phyloP scores from a whole-genome alignment of 2,329 filamentous ascomycete species.

The Trichoderma brevicompactum region DNA sequence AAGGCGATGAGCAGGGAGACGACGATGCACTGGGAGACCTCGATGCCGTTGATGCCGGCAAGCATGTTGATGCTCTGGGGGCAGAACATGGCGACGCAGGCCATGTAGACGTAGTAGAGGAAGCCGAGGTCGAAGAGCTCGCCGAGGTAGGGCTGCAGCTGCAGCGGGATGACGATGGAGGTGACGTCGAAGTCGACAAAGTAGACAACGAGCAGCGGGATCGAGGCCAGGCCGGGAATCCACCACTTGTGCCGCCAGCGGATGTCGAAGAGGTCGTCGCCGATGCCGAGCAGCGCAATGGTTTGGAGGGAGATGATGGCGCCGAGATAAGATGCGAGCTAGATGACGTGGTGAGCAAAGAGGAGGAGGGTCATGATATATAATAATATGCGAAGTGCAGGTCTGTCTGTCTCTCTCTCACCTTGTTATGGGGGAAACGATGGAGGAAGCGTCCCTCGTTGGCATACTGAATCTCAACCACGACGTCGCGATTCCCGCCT shows the following conservation, averaged over 20 bases:
- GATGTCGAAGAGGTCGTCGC: conserved; percentile 97
- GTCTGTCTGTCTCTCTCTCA: no score
- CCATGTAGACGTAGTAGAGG: conserved; percentile 97
- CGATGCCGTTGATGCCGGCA: conserved; percentile 98
- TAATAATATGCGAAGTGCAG: no score
- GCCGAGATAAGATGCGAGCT: conserved; percentile 94
- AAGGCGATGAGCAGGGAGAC: conserved; percentile 81
- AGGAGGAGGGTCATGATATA: no score
- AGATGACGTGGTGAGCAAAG: conserved; percentile 1
- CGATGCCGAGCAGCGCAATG: conserved; percentile 87
- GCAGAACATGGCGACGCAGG: conserved; percentile 92
- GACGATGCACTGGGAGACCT: conserved; percentile 91
- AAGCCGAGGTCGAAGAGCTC: conserved; percentile 80
- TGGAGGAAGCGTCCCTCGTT: conserved; percentile 86
- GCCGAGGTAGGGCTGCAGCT: conserved; percentile 82
- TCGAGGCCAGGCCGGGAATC: conserved; percentile 90
- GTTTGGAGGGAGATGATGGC: conserved; percentile 91
- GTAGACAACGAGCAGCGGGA: conserved; percentile 94
- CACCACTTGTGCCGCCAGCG: conserved; percentile 99
- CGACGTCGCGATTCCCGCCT: conserved; percentile 87
- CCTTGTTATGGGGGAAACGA: conserved; percentile 92
- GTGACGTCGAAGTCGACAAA: conserved; percentile 99
- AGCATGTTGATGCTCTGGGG: conserved; percentile 99
- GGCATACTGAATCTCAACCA: conserved; percentile 72
- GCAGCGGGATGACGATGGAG: conserved; percentile 86